These are phyloP conservation scores for Calocera viscosa DNA, from an alignment of 768 basidiomycete genomes.

Conservation along the genomic window DNA sequence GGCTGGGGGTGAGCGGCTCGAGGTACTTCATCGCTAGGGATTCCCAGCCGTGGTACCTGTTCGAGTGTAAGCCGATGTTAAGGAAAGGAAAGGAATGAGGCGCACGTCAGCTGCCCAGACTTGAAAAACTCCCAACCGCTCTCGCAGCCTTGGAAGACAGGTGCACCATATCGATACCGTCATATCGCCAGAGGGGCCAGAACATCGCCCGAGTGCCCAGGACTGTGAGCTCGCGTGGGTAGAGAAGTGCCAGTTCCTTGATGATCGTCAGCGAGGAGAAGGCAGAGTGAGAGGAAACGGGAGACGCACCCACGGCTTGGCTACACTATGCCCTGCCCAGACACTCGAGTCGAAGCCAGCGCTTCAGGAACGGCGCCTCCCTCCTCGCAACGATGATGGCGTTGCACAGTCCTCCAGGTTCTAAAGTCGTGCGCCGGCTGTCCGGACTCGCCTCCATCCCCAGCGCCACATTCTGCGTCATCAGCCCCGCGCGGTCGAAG, in stretches of 20 bases:
- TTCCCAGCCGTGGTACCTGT: neutral
- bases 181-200: neutral
- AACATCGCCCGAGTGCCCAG: neutral
- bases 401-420: slow-evolving; percentile 28
- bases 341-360: slow-evolving; percentile 24
- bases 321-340: slow-evolving; percentile 26
- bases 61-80: neutral
- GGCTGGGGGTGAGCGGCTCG: neutral
- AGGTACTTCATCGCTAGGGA: neutral
- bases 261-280: neutral
- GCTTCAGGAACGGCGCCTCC: slow-evolving; percentile 24
- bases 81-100: no score
- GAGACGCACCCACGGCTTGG: slow-evolving; percentile 23
- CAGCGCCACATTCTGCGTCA: slow-evolving; percentile 22
- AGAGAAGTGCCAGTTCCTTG: neutral
- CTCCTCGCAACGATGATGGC: slow-evolving; percentile 25
- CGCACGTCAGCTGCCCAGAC: neutral
- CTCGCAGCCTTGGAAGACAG: neutral
- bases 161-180: neutral
- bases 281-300: no score
- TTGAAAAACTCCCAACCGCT: neutral
- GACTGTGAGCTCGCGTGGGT: neutral
- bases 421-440: slow-evolving; percentile 16
- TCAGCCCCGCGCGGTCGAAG: slow-evolving; percentile 18
- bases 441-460: slow-evolving; percentile 28